Percentiles rank a stretch among this genome's conserved stretches.
Conservation (phyloP, 495 filamentous ascomycete genomes). For the Hypoxylon fragiforme region DNA sequence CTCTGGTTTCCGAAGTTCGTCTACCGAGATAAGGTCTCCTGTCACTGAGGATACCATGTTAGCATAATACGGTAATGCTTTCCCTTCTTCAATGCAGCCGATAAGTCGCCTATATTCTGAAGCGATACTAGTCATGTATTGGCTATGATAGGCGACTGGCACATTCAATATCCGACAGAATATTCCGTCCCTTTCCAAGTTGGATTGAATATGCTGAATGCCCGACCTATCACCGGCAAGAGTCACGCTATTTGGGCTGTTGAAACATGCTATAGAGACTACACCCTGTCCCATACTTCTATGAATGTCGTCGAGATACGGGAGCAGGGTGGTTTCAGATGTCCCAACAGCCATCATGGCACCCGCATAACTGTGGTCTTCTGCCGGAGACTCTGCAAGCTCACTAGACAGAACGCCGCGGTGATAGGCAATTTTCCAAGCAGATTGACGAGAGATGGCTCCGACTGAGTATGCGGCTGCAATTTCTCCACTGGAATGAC, state of each 20-base stretch:
- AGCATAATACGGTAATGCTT: neutral
- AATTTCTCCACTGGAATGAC: neutral
- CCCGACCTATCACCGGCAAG: neutral
- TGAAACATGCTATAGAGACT: neutral
- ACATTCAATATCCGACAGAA: neutral
- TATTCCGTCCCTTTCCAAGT: neutral
- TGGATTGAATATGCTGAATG: neutral
- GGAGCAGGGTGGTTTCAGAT: no score
- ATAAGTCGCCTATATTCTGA: neutral
- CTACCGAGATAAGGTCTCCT: neutral
- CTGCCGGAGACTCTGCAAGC: neutral
- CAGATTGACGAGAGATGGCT: neutral
- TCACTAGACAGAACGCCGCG: neutral
- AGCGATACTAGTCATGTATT: neutral
- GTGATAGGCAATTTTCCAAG: neutral
- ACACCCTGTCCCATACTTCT: no score
- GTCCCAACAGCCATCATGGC: no score
- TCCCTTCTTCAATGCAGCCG: no score
- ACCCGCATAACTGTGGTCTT: no score
- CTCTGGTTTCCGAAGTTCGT: neutral
- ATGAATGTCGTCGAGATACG: no score
- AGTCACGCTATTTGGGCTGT: neutral
- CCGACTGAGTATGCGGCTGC: neutral
- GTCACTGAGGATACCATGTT: conserved; percentile 31
- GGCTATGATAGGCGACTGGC: neutral